phyloP scores from a whole-genome alignment of 306 rosid genomes.

The Amphicarpaea edgeworthii region DNA sequence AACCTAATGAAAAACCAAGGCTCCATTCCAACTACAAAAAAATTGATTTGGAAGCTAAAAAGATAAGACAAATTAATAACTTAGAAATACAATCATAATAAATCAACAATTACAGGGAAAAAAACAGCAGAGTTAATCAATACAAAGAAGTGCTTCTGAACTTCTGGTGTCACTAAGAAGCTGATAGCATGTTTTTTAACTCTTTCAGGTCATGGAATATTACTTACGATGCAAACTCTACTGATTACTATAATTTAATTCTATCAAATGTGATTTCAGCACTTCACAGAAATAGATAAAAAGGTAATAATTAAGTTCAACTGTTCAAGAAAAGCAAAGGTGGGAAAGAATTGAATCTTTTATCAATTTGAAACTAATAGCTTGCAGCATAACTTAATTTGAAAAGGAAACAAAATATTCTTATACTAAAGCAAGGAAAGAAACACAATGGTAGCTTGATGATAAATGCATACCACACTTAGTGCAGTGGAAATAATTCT shows the following conservation, averaged over 20 bases:
- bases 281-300: background rate
- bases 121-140: background rate
- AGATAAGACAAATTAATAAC: background rate
- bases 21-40: slow-evolving; percentile 4
- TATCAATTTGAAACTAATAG: slow-evolving; percentile 19
- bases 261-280: background rate
- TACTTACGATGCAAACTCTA: background rate
- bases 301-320: background rate
- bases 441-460: background rate
- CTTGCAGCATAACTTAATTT: background rate
- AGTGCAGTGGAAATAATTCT: slow-evolving; percentile 85
- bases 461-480: slow-evolving; percentile 82
- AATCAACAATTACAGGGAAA: background rate
- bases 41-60: background rate
- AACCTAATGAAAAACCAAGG: background rate
- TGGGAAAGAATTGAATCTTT: background rate
- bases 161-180: slow-evolving; percentile 17
- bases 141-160: background rate
- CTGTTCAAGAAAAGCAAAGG: background rate
- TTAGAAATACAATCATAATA: background rate
- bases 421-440: background rate
- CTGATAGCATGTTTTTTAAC: slow-evolving; percentile 21
- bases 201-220: slow-evolving; percentile 12
- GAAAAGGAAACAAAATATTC: background rate
- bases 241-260: background rate